phyloP scores from a whole-genome alignment of 345 rosid species.

The Odontarrhena argentea region DNA sequence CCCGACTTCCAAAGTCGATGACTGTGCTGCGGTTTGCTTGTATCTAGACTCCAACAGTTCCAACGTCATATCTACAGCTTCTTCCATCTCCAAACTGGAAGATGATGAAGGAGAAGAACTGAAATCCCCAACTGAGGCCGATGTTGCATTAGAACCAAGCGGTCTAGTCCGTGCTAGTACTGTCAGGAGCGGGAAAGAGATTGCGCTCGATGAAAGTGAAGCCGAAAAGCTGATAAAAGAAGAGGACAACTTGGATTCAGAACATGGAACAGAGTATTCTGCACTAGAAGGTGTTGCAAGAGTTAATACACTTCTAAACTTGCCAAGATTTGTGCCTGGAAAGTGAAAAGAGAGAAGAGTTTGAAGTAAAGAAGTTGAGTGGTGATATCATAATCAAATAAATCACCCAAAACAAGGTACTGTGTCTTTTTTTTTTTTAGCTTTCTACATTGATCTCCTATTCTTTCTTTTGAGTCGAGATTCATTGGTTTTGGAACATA shows the following conservation, averaged over 20 bases:
- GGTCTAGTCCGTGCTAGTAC: conserved; percentile 47
- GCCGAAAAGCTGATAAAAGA: conserved; percentile 43
- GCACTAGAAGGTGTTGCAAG: conserved; percentile 98
- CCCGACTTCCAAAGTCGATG: conserved; percentile 93
- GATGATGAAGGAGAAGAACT: conserved; percentile 46
- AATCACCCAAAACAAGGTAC: conserved; percentile 37
- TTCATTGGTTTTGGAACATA: conserved; percentile 41
- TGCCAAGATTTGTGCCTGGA: conserved; percentile 80
- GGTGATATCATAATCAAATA: conserved; percentile 31
- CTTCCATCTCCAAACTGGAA: conserved; percentile 39
- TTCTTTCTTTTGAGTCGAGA: conserved; percentile 31
- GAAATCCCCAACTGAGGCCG: conserved; percentile 40
- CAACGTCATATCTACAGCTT: conserved; percentile 49
- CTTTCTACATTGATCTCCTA: conserved; percentile 36
- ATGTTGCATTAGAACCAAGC: conserved; percentile 36
- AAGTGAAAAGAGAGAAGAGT: conserved; percentile 44
- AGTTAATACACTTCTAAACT: conserved; percentile 71
- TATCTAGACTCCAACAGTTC: conserved; percentile 57
- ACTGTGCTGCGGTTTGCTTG: conserved; percentile 97
- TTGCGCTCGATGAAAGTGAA: conserved; percentile 45
- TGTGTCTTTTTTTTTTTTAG: conserved; percentile 17
- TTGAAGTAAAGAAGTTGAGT: conserved; percentile 29
- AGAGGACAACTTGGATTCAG: conserved; percentile 50
- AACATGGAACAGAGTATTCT: conserved; percentile 67
- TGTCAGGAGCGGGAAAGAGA: conserved; percentile 46